phyloP scores from a whole-genome alignment of 257 asterid species.

The Apocynum venetum region DNA sequence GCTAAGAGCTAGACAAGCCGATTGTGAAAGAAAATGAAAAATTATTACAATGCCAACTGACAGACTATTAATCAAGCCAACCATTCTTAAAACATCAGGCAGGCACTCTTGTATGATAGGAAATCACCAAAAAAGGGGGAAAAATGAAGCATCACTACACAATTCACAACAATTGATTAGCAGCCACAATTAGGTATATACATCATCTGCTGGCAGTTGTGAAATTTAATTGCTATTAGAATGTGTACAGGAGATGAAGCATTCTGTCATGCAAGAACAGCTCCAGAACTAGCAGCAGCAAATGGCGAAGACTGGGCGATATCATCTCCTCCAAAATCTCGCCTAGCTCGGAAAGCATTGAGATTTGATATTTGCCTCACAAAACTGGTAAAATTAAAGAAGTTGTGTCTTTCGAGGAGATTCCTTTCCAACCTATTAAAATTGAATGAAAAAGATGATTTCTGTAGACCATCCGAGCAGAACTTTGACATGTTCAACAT shows the following conservation, averaged over 20 bases:
- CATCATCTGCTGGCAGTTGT: slow-evolving; percentile 11
- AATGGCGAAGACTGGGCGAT: slow-evolving; percentile 31
- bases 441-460: slow-evolving; percentile 62
- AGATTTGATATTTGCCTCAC: slow-evolving; percentile 56
- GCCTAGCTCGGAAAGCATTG: slow-evolving; percentile 37
- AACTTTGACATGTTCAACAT: slow-evolving; percentile 56
- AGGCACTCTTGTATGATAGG: slow-evolving; percentile 21
- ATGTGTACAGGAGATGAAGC: slow-evolving; percentile 12
- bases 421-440: slow-evolving; percentile 64
- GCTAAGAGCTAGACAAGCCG: neutral
- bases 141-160: slow-evolving; percentile 15
- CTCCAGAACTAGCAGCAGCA: slow-evolving; percentile 42
- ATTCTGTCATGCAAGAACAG: slow-evolving; percentile 40
- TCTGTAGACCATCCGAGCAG: slow-evolving; percentile 43
- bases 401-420: slow-evolving; percentile 47
- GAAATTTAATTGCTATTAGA: slow-evolving; percentile 7
- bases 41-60: neutral
- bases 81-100: slow-evolving; percentile 33
- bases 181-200: slow-evolving; percentile 17
- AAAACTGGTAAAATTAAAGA: slow-evolving; percentile 59
- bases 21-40: neutral
- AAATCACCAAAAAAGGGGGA: neutral
- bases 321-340: slow-evolving; percentile 50
- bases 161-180: slow-evolving; percentile 22
- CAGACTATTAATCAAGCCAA: slow-evolving; percentile 15